Evolutionary conservation across 805 yeast species (phyloP), one percentile per base, ranked within the genome.

Genomic region (Candida glaebosa): DNA sequence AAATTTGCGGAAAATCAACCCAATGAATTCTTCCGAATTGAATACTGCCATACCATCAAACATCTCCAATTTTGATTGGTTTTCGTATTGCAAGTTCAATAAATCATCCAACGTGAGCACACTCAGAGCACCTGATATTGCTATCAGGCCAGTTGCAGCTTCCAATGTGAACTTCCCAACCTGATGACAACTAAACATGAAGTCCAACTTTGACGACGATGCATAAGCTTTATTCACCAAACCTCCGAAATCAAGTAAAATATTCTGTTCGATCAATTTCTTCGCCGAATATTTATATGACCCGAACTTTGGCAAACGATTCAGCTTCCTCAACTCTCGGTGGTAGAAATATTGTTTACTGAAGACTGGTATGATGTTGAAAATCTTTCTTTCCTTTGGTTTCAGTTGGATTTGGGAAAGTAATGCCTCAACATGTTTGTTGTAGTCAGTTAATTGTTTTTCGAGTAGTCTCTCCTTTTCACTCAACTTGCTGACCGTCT

Each of bases 281-380:
- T 84, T 82, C 3, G 87, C 82, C 0, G 87, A 76, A 65, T 87
- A 86, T 57, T 81, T 81, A 67, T 77, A 84, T 1, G 87, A 79
- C 3, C 96, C 95, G 60, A 82, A 86, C 55, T 76, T 77, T 1
- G 91, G 87, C 31, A 83, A 61, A 37, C 83, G 70, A 26, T 88
- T 87, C 15, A 72, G 61, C 63, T 75, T 79, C 53, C 80, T 80
- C 50, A 86, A 64, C 48, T 82, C 86, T 24, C 89, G 66, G 57
- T 81, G 84, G 54, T 84, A 83, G 63, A 83, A 83, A 59, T 81
- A 84, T 51, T 86, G 91, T 55, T 78, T 86, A 39, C 84, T 81
- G 69, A 83, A 85, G 20, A 74, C 64, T 4, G 75, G 76, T 24
- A 71, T 67, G 25, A 71, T 56, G 76, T 62, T 71, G 63, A 68